A percentile compares a stretch with the other conserved stretches of the same genome.
Evolutionary conservation across 1,284 basidiomycete genomes (phyloP).

Genomic region (Exobasidium rhododendri): DNA sequence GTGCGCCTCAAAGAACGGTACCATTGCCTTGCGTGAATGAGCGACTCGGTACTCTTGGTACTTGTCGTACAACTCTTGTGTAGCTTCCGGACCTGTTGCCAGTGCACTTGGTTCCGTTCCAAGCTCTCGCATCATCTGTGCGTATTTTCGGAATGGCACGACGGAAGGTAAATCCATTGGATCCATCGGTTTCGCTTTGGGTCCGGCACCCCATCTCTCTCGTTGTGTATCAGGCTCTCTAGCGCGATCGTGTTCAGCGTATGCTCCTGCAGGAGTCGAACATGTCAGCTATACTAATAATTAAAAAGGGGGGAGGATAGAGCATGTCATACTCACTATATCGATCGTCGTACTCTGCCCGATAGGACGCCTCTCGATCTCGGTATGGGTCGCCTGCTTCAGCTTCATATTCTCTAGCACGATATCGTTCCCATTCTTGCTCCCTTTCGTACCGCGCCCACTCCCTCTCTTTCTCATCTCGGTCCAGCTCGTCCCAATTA

Average conservation of each 20-base stretch:
- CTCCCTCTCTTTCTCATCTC: constrained; percentile 10
- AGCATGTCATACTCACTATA: background rate
- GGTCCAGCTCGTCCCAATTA: constrained; percentile 11
- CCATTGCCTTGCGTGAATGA: constrained; percentile 33
- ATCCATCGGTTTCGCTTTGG: constrained; percentile 12
- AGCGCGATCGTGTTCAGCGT: background rate
- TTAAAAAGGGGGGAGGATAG: too few species aligned
- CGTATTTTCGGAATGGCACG: constrained; percentile 31
- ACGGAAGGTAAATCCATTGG: constrained; percentile 34
- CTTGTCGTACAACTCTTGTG: constrained; percentile 34
- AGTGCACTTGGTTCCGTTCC: constrained; percentile 8
- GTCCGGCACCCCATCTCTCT: background rate
- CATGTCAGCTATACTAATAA: too few species aligned
- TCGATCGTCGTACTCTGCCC: background rate
- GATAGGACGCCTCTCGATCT: background rate
- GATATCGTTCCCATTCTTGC: constrained; percentile 7
- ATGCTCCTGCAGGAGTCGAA: background rate
- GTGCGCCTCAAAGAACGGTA: constrained; percentile 39
- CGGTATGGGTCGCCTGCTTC: background rate
- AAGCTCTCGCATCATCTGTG: constrained; percentile 20
- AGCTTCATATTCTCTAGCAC: background rate
- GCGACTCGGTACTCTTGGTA: constrained; percentile 43
- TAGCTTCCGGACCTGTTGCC: constrained; percentile 14
- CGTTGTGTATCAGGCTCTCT: background rate
- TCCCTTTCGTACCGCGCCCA: constrained; percentile 10